phyloP scores from a whole-genome alignment of 1,284 basidiomycete genomes.

The Porphyrellus sp. region DNA sequence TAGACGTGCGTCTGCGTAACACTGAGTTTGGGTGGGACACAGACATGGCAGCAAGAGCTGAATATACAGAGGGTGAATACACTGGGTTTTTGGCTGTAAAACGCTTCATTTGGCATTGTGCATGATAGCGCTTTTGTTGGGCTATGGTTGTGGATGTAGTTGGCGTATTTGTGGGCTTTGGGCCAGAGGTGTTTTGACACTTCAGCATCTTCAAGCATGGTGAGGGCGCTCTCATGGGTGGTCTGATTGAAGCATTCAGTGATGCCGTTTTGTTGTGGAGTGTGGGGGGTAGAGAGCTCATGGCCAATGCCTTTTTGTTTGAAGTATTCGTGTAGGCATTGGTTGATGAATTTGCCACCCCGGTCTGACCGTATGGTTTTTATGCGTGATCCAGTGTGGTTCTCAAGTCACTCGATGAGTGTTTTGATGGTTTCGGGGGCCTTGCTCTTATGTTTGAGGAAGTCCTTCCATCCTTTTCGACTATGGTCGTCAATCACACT shows the following conservation, averaged over 20 bases:
- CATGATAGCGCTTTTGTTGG: neutral
- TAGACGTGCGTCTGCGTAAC: no score
- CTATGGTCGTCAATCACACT: slow-evolving; percentile 9
- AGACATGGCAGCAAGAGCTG: neutral
- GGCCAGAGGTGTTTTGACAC: neutral
- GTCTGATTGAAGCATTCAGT: neutral
- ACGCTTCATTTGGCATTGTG: neutral
- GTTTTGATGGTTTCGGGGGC: neutral
- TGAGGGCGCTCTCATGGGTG: neutral
- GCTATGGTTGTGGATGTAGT: neutral
- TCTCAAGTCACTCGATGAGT: neutral
- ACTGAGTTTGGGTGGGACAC: no score
- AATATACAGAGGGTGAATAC: neutral
- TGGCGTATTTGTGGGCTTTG: neutral
- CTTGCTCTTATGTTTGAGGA: slow-evolving; percentile 10
- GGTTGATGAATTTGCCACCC: neutral
- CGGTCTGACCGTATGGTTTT: neutral
- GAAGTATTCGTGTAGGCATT: neutral
- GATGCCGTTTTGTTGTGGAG: neutral
- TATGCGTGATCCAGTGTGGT: neutral
- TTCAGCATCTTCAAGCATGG: neutral
- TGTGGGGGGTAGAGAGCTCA: neutral
- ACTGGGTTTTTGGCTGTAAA: neutral
- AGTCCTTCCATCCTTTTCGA: slow-evolving; percentile 13
- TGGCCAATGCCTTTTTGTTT: neutral